These are phyloP conservation scores for Camillea tinctor DNA, from an alignment of 2,329 filamentous ascomycete species.

Conservation along the genomic window DNA sequence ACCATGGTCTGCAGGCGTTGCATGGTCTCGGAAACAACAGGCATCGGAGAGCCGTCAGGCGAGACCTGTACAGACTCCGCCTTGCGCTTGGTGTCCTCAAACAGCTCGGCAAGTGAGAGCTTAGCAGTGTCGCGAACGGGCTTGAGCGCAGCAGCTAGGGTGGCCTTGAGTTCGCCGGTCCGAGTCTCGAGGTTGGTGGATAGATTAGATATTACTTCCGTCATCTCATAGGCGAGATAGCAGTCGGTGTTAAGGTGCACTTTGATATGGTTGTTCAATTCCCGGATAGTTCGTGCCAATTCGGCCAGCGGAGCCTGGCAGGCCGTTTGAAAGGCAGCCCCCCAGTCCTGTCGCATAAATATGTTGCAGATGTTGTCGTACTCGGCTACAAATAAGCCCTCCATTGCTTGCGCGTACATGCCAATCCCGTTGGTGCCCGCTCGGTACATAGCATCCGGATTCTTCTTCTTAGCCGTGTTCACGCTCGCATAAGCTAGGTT, in stretches of 20 bases:
- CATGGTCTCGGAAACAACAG: conserved; percentile 82
- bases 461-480: conserved; percentile 78
- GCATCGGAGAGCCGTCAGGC: conserved; percentile 77
- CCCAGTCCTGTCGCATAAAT: conserved; percentile 84
- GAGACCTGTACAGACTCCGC: conserved; percentile 65
- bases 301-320: conserved; percentile 77
- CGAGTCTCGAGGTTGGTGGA: conserved; percentile 77
- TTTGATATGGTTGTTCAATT: conserved; percentile 88
- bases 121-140: conserved; percentile 92
- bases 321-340: conserved; percentile 72
- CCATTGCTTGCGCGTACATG: conserved; percentile 83
- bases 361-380: conserved; percentile 88
- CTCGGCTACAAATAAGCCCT: conserved; percentile 83
- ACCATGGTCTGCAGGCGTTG: conserved; percentile 83
- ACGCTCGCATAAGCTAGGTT: conserved; percentile 87
- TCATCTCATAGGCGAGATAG: conserved; percentile 91
- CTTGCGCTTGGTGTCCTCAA: conserved; percentile 78
- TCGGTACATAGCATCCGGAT: conserved; percentile 78
- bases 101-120: conserved; percentile 73
- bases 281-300: conserved; percentile 79
- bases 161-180: conserved; percentile 80
- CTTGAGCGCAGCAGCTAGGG: conserved; percentile 81
- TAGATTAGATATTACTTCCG: conserved; percentile 80
- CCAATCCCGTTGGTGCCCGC: conserved; percentile 88
- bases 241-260: conserved; percentile 85